These are phyloP conservation scores for Umbelopsis isabellina DNA, from an alignment of 192 early-diverging fungal genomes.

Conservation along the genomic window DNA sequence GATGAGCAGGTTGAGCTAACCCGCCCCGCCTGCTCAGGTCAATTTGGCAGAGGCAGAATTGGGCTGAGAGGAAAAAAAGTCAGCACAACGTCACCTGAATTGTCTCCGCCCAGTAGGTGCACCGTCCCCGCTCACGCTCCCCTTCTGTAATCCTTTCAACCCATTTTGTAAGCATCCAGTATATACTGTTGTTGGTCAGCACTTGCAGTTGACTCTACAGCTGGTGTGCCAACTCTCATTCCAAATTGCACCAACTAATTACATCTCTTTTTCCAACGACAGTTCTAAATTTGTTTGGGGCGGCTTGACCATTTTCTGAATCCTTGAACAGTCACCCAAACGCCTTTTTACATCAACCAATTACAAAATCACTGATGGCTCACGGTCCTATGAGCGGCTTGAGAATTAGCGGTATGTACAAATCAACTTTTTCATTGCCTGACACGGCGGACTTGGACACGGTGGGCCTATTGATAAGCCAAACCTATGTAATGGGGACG, in stretches of 20 bases:
- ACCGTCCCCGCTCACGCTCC: slow-evolving; percentile 17
- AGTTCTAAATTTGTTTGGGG: slow-evolving; percentile 15
- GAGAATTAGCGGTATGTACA: slow-evolving; percentile 35
- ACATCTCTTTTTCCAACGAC: too few relatives aligned
- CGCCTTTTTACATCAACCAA: background rate
- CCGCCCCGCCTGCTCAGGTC: too few relatives aligned
- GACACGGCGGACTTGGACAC: too few relatives aligned
- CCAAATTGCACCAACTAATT: too few relatives aligned
- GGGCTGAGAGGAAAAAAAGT: slow-evolving; percentile 12
- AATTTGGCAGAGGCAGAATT: background rate
- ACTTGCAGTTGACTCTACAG: too few relatives aligned
- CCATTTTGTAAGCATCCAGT: too few relatives aligned
- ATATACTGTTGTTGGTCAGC: too few relatives aligned
- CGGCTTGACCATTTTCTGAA: slow-evolving; percentile 8
- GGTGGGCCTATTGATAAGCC: too few relatives aligned
- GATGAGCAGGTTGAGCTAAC: background rate
- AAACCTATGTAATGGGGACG: too few relatives aligned
- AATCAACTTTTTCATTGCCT: too few relatives aligned
- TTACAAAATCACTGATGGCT: slow-evolving; percentile 28
- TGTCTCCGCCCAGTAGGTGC: slow-evolving; percentile 15
- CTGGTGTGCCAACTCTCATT: too few relatives aligned
- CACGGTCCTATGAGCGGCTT: slow-evolving; percentile 46
- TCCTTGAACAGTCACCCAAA: slow-evolving; percentile 20
- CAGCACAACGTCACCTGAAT: slow-evolving; percentile 23
- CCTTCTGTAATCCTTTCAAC: too few relatives aligned